Conservation (phyloP, 148 eudicot genomes). For the Rhododendron mucronatum region DNA sequence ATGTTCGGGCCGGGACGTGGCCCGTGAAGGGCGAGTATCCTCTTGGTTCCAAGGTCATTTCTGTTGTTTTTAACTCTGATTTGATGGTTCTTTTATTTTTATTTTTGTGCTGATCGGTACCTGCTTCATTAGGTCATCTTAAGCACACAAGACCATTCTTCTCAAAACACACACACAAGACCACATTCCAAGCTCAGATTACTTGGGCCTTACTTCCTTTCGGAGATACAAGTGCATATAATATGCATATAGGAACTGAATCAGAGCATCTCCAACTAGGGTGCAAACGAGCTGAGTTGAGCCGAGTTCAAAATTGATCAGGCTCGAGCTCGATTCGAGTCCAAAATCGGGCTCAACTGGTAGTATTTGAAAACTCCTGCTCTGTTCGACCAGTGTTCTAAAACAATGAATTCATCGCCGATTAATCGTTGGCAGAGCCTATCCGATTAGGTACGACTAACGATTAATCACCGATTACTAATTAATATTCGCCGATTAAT, state of each 20-base stretch:
- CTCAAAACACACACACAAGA: too few relatives aligned
- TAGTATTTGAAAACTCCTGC: background rate
- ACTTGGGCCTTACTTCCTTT: background rate
- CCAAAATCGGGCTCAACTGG: background rate
- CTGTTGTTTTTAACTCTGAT: background rate
- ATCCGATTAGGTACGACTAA: too few relatives aligned
- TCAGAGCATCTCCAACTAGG: background rate
- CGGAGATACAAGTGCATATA: background rate
- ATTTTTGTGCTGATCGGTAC: background rate
- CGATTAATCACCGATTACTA: too few relatives aligned
- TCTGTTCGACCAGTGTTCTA: background rate
- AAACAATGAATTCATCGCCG: background rate
- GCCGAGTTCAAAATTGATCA: background rate
- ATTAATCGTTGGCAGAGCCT: too few relatives aligned
- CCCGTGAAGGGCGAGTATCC: conserved; percentile 26
- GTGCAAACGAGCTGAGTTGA: background rate
- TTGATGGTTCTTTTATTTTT: too few relatives aligned
- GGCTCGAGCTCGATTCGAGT: background rate
- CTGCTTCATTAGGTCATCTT: too few relatives aligned
- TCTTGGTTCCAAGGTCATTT: conserved; percentile 37
- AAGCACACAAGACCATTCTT: too few relatives aligned
- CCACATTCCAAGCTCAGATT: background rate
- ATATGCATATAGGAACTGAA: background rate
- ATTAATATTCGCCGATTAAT: too few relatives aligned
- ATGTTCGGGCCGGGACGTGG: conserved; percentile 61